Conservation (phyloP, 1,284 basidiomycete genomes). For the Trichosporon sp. region DNA sequence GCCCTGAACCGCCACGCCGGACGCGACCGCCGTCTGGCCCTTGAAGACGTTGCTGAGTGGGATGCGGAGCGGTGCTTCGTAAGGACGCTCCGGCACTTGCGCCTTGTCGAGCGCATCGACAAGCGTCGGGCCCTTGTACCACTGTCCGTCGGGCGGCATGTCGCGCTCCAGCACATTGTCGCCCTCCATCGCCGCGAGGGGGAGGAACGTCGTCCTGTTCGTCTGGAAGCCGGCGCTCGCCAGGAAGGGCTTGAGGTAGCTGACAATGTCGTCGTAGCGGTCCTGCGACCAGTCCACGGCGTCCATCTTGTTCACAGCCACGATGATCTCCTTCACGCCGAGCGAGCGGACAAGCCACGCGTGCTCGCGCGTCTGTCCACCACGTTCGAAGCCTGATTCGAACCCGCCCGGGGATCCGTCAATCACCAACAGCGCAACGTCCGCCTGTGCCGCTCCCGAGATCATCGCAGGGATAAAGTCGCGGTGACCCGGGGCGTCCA, state of each 20-base stretch:
- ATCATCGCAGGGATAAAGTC: conserved; percentile 99
- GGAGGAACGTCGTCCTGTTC: conserved; percentile 74
- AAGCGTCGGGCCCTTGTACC: conserved; percentile 84
- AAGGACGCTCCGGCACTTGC: conserved; percentile 72
- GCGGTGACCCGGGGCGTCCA: conserved; percentile 94
- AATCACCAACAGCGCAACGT: conserved; percentile 90
- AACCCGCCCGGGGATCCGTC: conserved; percentile 88
- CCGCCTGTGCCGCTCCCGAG: conserved; percentile 92
- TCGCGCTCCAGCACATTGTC: conserved; percentile 60
- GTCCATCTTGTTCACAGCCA: conserved; percentile 94
- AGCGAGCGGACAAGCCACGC: conserved; percentile 85
- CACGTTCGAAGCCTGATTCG: conserved; percentile 87
- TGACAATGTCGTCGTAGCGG: conserved; percentile 80
- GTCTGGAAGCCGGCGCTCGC: conserved; percentile 77
- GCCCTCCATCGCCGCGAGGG: conserved; percentile 84
- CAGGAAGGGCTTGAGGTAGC: conserved; percentile 71
- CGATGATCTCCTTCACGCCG: conserved; percentile 87
- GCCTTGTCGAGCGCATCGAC: conserved; percentile 76
- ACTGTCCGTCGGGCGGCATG: conserved; percentile 47
- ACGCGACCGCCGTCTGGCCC: conserved; percentile 64
- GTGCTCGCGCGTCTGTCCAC: conserved; percentile 96
- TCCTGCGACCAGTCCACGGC: conserved; percentile 73
- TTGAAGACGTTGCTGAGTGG: conserved; percentile 95
- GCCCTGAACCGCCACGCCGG: conserved; percentile 76
- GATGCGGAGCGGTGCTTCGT: conserved; percentile 71